Conservation (phyloP, 805 yeast genomes). For the Yarrowia sp. region DNA sequence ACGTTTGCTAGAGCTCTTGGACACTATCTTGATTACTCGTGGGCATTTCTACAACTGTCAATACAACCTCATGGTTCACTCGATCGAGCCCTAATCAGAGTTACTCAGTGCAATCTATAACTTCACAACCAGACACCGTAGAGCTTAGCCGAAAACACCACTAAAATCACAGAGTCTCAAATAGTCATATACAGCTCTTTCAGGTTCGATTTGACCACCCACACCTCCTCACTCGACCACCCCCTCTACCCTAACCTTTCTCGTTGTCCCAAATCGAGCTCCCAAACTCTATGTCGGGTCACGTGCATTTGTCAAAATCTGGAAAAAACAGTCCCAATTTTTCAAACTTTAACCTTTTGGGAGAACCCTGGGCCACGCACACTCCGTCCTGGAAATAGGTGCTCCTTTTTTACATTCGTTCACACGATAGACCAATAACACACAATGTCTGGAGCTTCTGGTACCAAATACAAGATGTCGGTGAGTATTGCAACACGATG, state of each 20-base stretch:
- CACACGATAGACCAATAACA: constrained; percentile 24
- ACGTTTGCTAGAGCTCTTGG: no score
- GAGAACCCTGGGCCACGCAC: constrained; percentile 11
- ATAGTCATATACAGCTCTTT: no score
- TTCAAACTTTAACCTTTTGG: constrained; percentile 22
- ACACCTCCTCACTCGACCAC: no score
- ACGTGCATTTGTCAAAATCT: neutral
- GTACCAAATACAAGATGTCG: constrained; percentile 99
- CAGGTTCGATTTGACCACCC: no score
- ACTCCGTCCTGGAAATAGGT: constrained; percentile 18
- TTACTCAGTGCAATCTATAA: no score
- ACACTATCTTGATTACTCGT: no score
- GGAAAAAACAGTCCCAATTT: constrained; percentile 25
- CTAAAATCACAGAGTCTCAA: no score
- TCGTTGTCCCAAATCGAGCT: neutral
- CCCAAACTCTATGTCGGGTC: neutral
- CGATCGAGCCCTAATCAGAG: no score
- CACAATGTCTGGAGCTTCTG: constrained; percentile 72
- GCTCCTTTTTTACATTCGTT: constrained; percentile 26
- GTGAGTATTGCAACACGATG: constrained; percentile 53
- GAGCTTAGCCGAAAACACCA: no score
- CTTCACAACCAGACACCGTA: no score
- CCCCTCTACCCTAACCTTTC: neutral
- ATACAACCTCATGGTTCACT: no score
- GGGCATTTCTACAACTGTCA: no score